Conservation (phyloP, 2,329 filamentous ascomycete genomes). For the Cytospora piceicola region DNA sequence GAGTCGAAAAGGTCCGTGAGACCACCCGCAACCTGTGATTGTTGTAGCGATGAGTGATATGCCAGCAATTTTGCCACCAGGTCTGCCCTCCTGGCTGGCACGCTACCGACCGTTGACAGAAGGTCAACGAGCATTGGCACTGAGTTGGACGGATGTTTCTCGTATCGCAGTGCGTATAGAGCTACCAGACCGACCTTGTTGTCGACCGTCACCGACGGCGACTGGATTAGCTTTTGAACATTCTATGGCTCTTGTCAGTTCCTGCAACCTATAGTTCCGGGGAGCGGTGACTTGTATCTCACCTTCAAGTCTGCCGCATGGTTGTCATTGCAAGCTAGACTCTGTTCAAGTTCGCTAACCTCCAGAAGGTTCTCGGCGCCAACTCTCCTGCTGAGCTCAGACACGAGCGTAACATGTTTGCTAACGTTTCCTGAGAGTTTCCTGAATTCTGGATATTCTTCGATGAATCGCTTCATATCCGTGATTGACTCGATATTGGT, state of each 20-base stretch:
- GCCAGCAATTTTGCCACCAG: slow-evolving; percentile 80
- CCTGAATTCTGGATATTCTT: slow-evolving; percentile 97
- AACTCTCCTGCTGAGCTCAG: slow-evolving; percentile 87
- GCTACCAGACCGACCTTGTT: slow-evolving; percentile 90
- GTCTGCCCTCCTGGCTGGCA: slow-evolving; percentile 75
- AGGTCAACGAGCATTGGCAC: slow-evolving; percentile 86
- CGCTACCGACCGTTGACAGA: slow-evolving; percentile 79
- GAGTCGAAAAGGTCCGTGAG: slow-evolving; percentile 93
- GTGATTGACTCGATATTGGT: slow-evolving; percentile 95
- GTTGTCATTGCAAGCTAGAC: slow-evolving; percentile 94
- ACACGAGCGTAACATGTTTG: slow-evolving; percentile 95
- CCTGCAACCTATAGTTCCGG: neutral
- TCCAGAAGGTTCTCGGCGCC: slow-evolving; percentile 87
- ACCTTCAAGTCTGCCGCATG: slow-evolving; percentile 91
- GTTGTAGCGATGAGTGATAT: slow-evolving; percentile 86
- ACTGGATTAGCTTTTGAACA: slow-evolving; percentile 84
- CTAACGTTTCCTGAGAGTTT: slow-evolving; percentile 97
- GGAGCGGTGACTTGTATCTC: slow-evolving; percentile 35
- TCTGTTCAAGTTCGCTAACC: slow-evolving; percentile 96
- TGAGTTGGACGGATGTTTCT: slow-evolving; percentile 82
- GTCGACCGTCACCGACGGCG: slow-evolving; percentile 73
- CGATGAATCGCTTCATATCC: slow-evolving; percentile 99
- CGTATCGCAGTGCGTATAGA: slow-evolving; percentile 92
- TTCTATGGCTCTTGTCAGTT: slow-evolving; percentile 52
- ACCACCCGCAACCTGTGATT: slow-evolving; percentile 72